phyloP scores from a whole-genome alignment of 2,329 filamentous ascomycete genomes.

The Colletotrichum sublineola region DNA sequence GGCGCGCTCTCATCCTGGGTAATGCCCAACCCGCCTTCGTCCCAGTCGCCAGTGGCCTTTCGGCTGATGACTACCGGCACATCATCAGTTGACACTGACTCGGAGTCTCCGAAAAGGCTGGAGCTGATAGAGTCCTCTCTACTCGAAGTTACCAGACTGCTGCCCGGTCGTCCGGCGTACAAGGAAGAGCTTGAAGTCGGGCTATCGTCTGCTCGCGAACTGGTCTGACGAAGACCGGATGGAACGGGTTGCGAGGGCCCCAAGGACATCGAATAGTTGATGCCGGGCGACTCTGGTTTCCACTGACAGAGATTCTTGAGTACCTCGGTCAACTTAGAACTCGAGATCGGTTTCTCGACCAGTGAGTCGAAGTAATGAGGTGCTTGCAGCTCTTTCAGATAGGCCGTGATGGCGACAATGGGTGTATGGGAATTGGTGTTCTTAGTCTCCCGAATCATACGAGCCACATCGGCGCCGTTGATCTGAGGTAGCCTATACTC shows the following conservation, averaged over 20 bases:
- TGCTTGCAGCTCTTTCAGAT: conserved; percentile 95
- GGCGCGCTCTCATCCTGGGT: conserved; percentile 68
- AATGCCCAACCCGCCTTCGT: conserved; percentile 83
- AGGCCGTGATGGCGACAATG: conserved; percentile 96
- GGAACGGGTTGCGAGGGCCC: conserved; percentile 71
- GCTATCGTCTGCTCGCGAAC: conserved; percentile 79
- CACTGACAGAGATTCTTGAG: conserved; percentile 91
- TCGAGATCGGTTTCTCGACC: conserved; percentile 96
- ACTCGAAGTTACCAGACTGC: conserved; percentile 83
- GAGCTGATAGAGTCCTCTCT: conserved; percentile 91
- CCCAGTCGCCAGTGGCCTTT: conserved; percentile 83
- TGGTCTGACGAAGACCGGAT: conserved; percentile 75
- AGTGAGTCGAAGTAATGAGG: conserved; percentile 96
- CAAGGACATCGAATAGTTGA: conserved; percentile 56
- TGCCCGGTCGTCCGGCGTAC: conserved; percentile 77
- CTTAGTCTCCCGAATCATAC: conserved; percentile 97
- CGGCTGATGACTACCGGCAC: conserved; percentile 81
- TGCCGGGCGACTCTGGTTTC: conserved; percentile 78
- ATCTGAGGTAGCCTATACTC: conserved; percentile 96
- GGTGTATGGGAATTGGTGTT: conserved; percentile 95
- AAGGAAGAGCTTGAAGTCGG: conserved; percentile 83
- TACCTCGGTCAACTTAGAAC: conserved; percentile 90
- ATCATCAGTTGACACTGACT: conserved; percentile 83
- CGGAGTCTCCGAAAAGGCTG: conserved; percentile 88
- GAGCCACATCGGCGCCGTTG: conserved; percentile 93